Base-by-base conservation (phyloP, 2,329 filamentous ascomycete species). In the Cladosporium sp. region DNA sequence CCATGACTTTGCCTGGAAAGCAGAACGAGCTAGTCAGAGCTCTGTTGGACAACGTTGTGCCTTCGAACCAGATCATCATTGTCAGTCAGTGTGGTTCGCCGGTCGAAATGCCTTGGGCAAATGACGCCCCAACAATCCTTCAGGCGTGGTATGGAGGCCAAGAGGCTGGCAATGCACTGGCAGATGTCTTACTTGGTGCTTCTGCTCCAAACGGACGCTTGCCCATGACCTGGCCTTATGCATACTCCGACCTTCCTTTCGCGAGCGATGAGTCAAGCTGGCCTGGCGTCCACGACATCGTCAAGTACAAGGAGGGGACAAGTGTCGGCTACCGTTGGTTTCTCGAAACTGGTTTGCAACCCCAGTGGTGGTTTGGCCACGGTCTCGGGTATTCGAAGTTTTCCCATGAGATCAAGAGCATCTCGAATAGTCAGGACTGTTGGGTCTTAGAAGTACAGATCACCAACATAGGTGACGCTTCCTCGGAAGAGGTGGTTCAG, bases 31-130 rank as follows among this genome's bases (percentile, higher is more conserved):
- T 88, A 5, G 86, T 92, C 59, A 65, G 75, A 11, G 79, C 80
- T 1, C 80, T 91, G 0, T 73, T 83, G 4, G 83, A 84, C 48
- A 84, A 85, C 1, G 80, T 82, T 1, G 80, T 92, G 1, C 29
- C n/a, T 9, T n/a, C 9, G 11, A 3, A 32, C 11, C 29, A n/a
- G 11, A 32, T 32, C 29, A 32, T 32, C 29, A 3, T 32, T 3
- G 84, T 91, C 1, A 82, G 88, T 63, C 88, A 91, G 60, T 88
- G 85, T 0, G 88, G 88, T 29, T 88, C 86, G 0, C 87, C 88
- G 0, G 77, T 87, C 13, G 76, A 78, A 1, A 83, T 88, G 83
- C 84, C 84, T 11, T 90, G 85, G 86, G 80, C 74, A 1, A 73
- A 80, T 55, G 68, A 74, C 18, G 82, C 85, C 2, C 79, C 84